Evolutionary conservation across 257 asterid genomes (phyloP), one percentile per base, ranked within the genome.

Genomic region (Salvia miltiorrhiza): DNA sequence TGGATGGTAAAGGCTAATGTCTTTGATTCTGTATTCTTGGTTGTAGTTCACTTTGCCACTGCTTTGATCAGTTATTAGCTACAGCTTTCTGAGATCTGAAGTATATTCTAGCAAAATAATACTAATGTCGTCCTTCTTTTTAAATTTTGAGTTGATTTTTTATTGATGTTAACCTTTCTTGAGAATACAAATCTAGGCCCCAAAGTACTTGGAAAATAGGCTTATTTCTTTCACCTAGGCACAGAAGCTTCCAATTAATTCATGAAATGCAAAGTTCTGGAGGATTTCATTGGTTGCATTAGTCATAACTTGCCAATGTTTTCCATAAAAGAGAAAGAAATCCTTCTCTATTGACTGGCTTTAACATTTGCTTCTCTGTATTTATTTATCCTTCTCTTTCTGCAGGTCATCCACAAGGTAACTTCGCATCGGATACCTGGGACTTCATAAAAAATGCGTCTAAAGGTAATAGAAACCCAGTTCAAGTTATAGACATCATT

Each of bases 1-100:
- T 91, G 79, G 99, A 94, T 74, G 99, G 99, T 94, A 87, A 23
- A n/a, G n/a, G n/a, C n/a, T n/a, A n/a, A n/a, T n/a, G n/a, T n/a
- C n/a, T n/a, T n/a, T n/a, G n/a, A n/a, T n/a, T n/a, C n/a, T n/a
- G n/a, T n/a, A n/a, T n/a, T n/a, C n/a, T n/a, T n/a, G n/a, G n/a
- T n/a, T n/a, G n/a, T n/a, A n/a, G n/a, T 37, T 67, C 58, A 12
- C 17, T 44, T 52, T 13, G 14, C 3, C 49, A 26, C 47, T 40
- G 17, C 44, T 57, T 57, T 32, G 65, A 4, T 55, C 68, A 13
- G 9, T 6, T 57, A 8, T 16, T 30, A 24, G 64, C 73, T 33
- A 66, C 41, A 49, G 57, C 45, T 41, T 20, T 69, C 24, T 6
- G 16, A 24, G 13, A 60, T 58, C 21, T 16, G 13, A 35, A 9